A percentile compares a stretch with the other conserved stretches of the same genome.
These are phyloP conservation scores for Podospora pseudocomata DNA, from an alignment of 495 filamentous ascomycete genomes.

Conservation along the genomic window DNA sequence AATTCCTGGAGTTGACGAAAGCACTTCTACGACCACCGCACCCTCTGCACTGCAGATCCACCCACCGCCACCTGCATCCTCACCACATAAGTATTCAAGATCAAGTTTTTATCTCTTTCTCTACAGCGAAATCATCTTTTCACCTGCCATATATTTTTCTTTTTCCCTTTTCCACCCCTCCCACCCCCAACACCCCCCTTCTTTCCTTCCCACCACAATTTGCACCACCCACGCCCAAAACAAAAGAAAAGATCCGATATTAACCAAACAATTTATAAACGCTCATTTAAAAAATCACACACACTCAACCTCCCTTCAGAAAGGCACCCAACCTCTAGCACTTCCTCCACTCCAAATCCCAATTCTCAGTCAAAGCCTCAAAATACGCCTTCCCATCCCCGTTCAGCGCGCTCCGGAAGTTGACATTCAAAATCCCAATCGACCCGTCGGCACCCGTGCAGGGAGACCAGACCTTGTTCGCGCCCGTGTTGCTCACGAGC, in stretches of 20 bases:
- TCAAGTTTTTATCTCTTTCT: constrained; percentile 1
- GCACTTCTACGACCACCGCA: not conserved
- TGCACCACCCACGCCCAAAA: not conserved
- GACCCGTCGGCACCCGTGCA: constrained; percentile 36
- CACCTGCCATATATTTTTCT: not conserved
- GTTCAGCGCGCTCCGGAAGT: constrained; percentile 41
- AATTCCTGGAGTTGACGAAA: not conserved
- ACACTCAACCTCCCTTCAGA: not conserved
- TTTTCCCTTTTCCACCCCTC: not conserved
- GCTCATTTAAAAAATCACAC: not conserved
- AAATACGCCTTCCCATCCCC: constrained; percentile 38
- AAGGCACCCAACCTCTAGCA: constrained; percentile 27
- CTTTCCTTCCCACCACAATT: not conserved
- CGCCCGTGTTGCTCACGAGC: constrained; percentile 29
- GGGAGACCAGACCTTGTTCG: constrained; percentile 35
- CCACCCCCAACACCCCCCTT: not conserved
- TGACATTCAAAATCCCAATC: constrained; percentile 44
- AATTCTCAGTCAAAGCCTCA: constrained; percentile 39
- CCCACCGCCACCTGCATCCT: not conserved
- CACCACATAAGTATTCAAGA: not conserved
- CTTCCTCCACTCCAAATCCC: constrained; percentile 42
- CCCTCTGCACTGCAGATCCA: not conserved
- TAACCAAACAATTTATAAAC: not conserved
- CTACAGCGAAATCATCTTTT: not conserved
- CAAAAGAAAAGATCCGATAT: not conserved